A percentile compares a stretch with the other conserved stretches of the same genome.
These are phyloP conservation scores for Pseudocercospora fijiensis DNA, from an alignment of 2,329 filamentous ascomycete genomes.

Conservation along the genomic window DNA sequence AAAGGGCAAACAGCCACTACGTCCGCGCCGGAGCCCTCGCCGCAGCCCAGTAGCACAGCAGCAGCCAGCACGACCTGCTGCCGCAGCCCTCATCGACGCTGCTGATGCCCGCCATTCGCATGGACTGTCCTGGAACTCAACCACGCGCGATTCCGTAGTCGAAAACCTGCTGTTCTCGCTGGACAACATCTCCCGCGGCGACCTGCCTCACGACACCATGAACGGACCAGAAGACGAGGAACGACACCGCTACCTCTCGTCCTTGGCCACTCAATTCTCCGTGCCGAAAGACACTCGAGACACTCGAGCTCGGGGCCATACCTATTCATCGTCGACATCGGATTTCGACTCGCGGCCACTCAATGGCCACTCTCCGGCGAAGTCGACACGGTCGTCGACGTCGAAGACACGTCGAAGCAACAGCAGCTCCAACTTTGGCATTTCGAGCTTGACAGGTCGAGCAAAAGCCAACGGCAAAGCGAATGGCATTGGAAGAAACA, in stretches of 20 bases:
- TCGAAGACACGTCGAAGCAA: conserved; percentile 66
- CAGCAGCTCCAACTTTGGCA: conserved; percentile 68
- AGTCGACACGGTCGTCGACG: conserved; percentile 33
- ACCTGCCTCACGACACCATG: conserved; percentile 15
- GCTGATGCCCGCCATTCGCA: conserved; percentile 59
- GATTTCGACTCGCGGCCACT: conserved; percentile 47
- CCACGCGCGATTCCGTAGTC: conserved; percentile 85
- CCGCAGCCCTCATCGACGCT: background rate
- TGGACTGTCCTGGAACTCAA: conserved; percentile 77
- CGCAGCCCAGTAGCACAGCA: conserved; percentile 10
- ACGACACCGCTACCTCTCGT: conserved; percentile 23
- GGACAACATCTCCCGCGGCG: conserved; percentile 66
- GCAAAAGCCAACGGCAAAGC: conserved; percentile 18
- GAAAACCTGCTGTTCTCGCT: conserved; percentile 94
- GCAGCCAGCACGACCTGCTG: conserved; percentile 4
- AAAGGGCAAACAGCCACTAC: conserved; percentile 18
- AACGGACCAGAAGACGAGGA: conserved; percentile 25
- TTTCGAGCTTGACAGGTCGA: conserved; percentile 20
- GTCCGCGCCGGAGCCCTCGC: conserved; percentile 12
- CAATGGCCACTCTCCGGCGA: conserved; percentile 33
- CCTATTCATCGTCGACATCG: conserved; percentile 61
- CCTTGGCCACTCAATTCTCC: conserved; percentile 16
- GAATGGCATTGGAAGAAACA: conserved; percentile 22
- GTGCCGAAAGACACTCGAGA: conserved; percentile 36
- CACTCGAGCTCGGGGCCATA: conserved; percentile 56